Conservation (phyloP, 2,329 filamentous ascomycete genomes). For the Xylariaceae sp. region DNA sequence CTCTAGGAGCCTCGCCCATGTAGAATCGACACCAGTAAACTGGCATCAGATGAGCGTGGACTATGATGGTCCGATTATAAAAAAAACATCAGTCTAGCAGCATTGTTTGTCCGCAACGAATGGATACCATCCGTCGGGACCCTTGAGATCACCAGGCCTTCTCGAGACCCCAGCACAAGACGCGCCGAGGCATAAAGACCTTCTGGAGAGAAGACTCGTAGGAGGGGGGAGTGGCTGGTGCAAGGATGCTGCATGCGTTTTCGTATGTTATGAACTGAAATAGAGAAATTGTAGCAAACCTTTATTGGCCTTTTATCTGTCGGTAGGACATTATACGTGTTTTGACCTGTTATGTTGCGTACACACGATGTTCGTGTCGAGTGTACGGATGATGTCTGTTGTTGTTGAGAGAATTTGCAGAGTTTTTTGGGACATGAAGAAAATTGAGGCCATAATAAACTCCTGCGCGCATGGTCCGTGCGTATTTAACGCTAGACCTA, state of each 20-base stretch:
- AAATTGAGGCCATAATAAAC: not conserved
- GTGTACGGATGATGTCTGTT: not conserved
- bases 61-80: slow-evolving; percentile 46
- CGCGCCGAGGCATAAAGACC: slow-evolving; percentile 32
- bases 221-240: slow-evolving; percentile 28
- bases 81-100: slow-evolving; percentile 38
- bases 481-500: not conserved
- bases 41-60: slow-evolving; percentile 41
- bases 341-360: not conserved
- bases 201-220: slow-evolving; percentile 31
- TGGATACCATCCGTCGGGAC: slow-evolving; percentile 18
- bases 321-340: not conserved
- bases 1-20: slow-evolving; percentile 49
- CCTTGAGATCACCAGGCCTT: slow-evolving; percentile 27
- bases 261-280: no score
- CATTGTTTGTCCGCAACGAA: slow-evolving; percentile 17
- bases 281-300: slow-evolving; percentile 9
- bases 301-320: not conserved
- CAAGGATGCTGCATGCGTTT: slow-evolving; percentile 28
- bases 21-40: slow-evolving; percentile 26
- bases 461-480: not conserved
- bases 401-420: not conserved
- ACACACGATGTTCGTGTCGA: not conserved
- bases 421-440: no score
- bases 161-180: slow-evolving; percentile 33